phyloP scores from a whole-genome alignment of 108 stramenopile species.

The Pseudonitzschia pungens region DNA sequence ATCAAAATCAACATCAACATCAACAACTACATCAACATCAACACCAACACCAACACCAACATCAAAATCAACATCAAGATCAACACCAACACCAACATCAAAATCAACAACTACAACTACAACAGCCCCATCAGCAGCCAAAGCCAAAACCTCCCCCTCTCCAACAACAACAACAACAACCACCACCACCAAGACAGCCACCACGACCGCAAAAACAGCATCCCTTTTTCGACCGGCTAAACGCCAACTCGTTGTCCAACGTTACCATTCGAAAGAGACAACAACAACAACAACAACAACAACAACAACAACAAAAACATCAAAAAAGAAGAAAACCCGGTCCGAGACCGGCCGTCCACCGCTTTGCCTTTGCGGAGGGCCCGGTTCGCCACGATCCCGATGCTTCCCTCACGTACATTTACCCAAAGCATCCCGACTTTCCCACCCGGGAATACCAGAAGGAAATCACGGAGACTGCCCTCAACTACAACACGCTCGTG shows the following conservation, averaged over 20 bases:
- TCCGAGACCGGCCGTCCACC: slow-evolving; percentile 28
- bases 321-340: no score
- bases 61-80: background rate
- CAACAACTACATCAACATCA: background rate
- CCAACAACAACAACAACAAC: background rate
- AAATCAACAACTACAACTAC: background rate
- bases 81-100: background rate
- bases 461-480: slow-evolving; percentile 67
- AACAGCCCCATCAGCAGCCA: background rate
- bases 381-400: slow-evolving; percentile 55
- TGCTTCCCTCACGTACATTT: slow-evolving; percentile 77
- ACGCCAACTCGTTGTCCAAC: background rate
- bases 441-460: slow-evolving; percentile 88
- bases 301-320: no score
- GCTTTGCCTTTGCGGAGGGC: slow-evolving; percentile 35
- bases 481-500: slow-evolving; percentile 91
- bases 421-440: slow-evolving; percentile 76
- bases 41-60: background rate
- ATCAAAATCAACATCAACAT: no score
- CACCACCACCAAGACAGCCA: background rate
- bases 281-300: background rate
- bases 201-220: slow-evolving; percentile 9
- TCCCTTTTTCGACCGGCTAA: background rate
- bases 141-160: background rate
- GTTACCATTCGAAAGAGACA: background rate